Percentiles rank a stretch among this genome's conserved stretches.
Conservation (phyloP, 1,139 yeast species). For the Meyerozyma athensensis region DNA sequence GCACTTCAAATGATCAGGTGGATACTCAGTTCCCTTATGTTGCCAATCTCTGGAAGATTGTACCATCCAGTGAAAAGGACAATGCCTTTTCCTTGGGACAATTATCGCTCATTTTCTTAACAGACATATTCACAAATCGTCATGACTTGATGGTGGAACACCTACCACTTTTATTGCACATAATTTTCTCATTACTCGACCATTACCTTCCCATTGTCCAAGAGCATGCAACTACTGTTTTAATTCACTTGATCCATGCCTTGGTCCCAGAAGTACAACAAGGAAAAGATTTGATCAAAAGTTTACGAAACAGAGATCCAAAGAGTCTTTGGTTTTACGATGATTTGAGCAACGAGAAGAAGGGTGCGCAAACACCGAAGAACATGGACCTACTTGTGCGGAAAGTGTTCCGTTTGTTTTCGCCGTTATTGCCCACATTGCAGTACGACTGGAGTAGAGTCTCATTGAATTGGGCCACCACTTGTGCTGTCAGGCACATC, state of each 20-base stretch:
- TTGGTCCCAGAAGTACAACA: constrained; percentile 53
- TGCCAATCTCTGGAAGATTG: constrained; percentile 59
- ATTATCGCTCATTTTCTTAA: constrained; percentile 75
- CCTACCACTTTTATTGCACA: constrained; percentile 77
- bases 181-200: constrained; percentile 74
- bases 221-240: constrained; percentile 74
- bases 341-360: constrained; percentile 70
- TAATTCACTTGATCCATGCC: constrained; percentile 68
- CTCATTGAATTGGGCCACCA: constrained; percentile 91
- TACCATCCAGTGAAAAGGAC: constrained; percentile 61
- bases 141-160: constrained; percentile 51
- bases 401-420: constrained; percentile 56
- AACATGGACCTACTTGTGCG: constrained; percentile 79
- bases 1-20: constrained; percentile 5
- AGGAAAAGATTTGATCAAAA: constrained; percentile 47
- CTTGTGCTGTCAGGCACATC: constrained; percentile 94
- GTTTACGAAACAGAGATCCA: constrained; percentile 46
- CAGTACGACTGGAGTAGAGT: constrained; percentile 82
- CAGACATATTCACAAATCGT: constrained; percentile 67
- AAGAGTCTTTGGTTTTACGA: constrained; percentile 76
- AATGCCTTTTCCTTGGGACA: constrained; percentile 86
- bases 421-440: constrained; percentile 42
- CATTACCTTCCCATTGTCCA: constrained; percentile 82
- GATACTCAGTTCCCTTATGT: constrained; percentile 50
- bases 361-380: constrained; percentile 83